Conservation (phyloP, 2,329 filamentous ascomycete species). For the Aspergillus japonicus region DNA sequence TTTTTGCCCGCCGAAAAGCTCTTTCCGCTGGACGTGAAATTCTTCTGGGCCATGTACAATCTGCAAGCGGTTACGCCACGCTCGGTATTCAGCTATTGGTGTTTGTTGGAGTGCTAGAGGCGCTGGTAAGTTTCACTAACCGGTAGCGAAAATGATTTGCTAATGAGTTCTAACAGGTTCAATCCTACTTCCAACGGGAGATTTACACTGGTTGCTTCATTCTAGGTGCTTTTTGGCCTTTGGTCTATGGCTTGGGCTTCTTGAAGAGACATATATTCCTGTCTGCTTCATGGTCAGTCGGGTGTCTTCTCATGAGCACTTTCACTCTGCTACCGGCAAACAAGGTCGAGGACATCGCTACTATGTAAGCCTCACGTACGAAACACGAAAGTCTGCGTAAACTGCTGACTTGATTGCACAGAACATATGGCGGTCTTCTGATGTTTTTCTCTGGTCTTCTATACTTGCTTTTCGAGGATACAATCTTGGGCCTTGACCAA, state of each 20-base stretch:
- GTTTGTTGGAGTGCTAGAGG: conserved; percentile 75
- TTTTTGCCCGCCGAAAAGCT: conserved; percentile 73
- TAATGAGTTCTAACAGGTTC: conserved; percentile 57
- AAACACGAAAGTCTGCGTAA: background rate
- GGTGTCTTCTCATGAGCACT: conserved; percentile 79
- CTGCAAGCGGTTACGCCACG: conserved; percentile 56
- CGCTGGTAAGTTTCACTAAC: conserved; percentile 58
- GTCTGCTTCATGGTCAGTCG: conserved; percentile 68
- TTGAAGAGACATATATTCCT: conserved; percentile 64
- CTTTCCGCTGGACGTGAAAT: conserved; percentile 64
- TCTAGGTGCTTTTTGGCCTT: conserved; percentile 74
- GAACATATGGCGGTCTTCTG: conserved; percentile 69
- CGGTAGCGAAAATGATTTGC: background rate
- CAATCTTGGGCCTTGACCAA: conserved; percentile 48
- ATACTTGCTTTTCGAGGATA: conserved; percentile 79
- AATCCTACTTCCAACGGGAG: conserved; percentile 89
- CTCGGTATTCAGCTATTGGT: conserved; percentile 63
- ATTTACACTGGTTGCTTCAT: conserved; percentile 80
- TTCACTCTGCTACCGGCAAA: conserved; percentile 87
- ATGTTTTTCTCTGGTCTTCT: conserved; percentile 75
- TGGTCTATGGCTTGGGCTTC: conserved; percentile 71
- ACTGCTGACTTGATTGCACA: conserved; percentile 34
- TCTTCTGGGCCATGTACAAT: conserved; percentile 68
- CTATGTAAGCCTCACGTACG: conserved; percentile 63
- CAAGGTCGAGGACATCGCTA: conserved; percentile 73